Evolutionary conservation across 2,329 filamentous ascomycete genomes (phyloP), one percentile per base, ranked within the genome.

Genomic region (Cordyceps cicadae): DNA sequence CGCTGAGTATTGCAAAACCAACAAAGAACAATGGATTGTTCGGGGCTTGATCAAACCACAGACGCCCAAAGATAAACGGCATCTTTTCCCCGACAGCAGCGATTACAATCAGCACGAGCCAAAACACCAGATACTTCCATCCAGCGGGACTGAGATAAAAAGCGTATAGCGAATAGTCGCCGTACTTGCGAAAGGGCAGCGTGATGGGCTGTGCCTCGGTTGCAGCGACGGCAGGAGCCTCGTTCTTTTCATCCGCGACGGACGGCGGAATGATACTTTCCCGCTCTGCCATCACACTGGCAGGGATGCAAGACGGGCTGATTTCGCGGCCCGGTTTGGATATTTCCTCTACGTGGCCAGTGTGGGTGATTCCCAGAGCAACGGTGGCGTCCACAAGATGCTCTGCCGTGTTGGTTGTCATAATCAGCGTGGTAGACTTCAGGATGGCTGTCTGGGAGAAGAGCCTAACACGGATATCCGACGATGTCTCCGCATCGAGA

Each of bases 381-480:
- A 53, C 32, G 21, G 17, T 39, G 5, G 52, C 52, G 17, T 54
- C 52, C 11, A 41, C 46, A 45, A 68, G 63, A 51, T 66, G 63
- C 5, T 63, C 66, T 9, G 59, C 14, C 29, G 29, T 46, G 9
- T 68, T 65, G 1, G 67, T 69, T 11, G 63, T 61, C n/a, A 64
- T 63, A 14, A 62, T 58, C 2, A 66, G 49, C 51, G 6, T 63
- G 64, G n/a, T 64, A 26, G 54, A 70, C 67, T 45, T 32, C 21
- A 54, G 19, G 7, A 26, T 14, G 11, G n/a, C 51, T 9, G 32
- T 46, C 32, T 56, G n/a, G 0, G 24, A 29, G 7, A 4, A 72
- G 60, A 4, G 55, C 17, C 1, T 67, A 62, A 24, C 68, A 65
- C 3, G 70, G 70, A 17, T 65, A 62, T 1, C 66, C 12, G 45